Conservation (phyloP, 805 yeast species). For the Candida odintsovae region DNA sequence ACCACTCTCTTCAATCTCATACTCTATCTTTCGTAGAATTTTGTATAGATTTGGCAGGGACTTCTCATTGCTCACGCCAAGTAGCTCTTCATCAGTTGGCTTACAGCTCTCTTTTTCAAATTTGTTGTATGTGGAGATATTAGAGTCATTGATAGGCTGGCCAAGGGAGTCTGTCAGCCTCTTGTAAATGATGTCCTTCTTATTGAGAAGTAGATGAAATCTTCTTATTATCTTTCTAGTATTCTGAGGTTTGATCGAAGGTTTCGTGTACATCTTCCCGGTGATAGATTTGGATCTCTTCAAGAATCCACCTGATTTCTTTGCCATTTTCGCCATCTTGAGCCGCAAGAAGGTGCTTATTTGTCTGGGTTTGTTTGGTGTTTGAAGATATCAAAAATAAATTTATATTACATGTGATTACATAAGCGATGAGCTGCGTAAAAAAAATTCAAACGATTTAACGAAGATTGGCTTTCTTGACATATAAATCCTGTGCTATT, state of each 20-base stretch:
- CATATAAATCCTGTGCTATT: background rate
- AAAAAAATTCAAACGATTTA: conserved; percentile 4
- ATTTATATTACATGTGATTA: background rate
- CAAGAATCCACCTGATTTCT: conserved; percentile 10
- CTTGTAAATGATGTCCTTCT: conserved; percentile 36
- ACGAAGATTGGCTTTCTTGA: background rate
- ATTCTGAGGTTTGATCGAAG: conserved; percentile 58
- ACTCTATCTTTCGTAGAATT: conserved; percentile 49
- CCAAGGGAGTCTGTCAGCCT: conserved; percentile 23
- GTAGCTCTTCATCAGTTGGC: conserved; percentile 16
- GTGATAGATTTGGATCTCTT: conserved; percentile 22
- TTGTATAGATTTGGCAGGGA: conserved; percentile 18
- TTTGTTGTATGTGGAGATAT: conserved; percentile 14
- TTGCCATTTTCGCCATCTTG: background rate
- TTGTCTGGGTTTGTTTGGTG: background rate
- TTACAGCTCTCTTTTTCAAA: conserved; percentile 1
- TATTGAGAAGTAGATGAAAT: conserved; percentile 66
- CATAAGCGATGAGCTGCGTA: conserved; percentile 13
- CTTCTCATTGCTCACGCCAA: conserved; percentile 10
- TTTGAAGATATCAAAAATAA: background rate
- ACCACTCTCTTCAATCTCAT: conserved; percentile 59
- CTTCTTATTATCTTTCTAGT: conserved; percentile 74
- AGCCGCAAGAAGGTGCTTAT: background rate
- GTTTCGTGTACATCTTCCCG: conserved; percentile 28
- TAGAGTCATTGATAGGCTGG: conserved; percentile 19